Evolutionary conservation across 2,329 filamentous ascomycete genomes (phyloP).

Genomic region (Colletotrichum lini): DNA sequence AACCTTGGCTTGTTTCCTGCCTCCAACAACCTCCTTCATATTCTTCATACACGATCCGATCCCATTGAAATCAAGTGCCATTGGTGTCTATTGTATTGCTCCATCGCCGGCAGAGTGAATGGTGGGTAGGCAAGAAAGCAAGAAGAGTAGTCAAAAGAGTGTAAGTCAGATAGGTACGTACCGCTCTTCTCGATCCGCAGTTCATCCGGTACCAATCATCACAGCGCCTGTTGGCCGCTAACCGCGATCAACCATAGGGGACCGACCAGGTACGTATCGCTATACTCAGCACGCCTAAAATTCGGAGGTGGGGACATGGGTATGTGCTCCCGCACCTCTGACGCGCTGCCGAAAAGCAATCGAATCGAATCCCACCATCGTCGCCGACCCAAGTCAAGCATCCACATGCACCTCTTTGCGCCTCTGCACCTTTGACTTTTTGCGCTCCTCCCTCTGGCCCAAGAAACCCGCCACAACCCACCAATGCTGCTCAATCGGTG

Average conservation of each 20-base stretch:
- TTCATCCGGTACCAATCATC: slow-evolving; percentile 27
- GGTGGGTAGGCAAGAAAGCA: no score
- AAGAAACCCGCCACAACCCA: not conserved
- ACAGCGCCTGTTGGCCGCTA: no score
- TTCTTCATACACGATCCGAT: not conserved
- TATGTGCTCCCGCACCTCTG: slow-evolving; percentile 18
- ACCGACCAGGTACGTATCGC: no score
- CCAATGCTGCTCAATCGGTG: slow-evolving; percentile 21
- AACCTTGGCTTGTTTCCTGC: not conserved
- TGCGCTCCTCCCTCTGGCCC: not conserved
- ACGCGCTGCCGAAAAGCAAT: slow-evolving; percentile 22
- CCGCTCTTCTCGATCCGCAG: not conserved
- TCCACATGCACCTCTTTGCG: slow-evolving; percentile 2
- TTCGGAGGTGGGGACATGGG: slow-evolving; percentile 26
- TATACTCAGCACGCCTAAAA: not conserved
- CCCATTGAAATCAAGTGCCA: not conserved
- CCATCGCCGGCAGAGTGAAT: not conserved
- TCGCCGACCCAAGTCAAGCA: slow-evolving; percentile 42
- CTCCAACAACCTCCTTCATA: not conserved
- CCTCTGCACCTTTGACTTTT: not conserved
- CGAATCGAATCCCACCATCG: slow-evolving; percentile 32
- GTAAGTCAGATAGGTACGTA: not conserved
- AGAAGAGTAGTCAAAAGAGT: no score
- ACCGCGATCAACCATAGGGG: no score
- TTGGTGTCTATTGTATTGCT: not conserved